These are phyloP conservation scores for Parachaetomium inaequale DNA, from an alignment of 495 filamentous ascomycete species.

Conservation along the genomic window DNA sequence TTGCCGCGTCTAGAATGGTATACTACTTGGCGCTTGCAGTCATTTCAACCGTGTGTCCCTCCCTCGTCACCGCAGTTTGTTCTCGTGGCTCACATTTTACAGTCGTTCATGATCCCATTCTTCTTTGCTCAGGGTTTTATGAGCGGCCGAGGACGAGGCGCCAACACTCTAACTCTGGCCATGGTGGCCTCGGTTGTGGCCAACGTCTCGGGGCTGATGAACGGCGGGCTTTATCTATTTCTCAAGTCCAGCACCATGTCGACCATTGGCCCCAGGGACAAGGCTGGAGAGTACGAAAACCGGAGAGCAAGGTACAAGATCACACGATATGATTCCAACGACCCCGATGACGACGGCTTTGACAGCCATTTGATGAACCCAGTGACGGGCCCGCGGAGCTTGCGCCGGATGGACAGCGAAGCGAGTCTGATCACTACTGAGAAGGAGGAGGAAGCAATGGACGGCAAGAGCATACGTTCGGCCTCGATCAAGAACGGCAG, in stretches of 20 bases:
- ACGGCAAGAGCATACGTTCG: slow-evolving; percentile 13
- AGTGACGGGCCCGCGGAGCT: slow-evolving; percentile 24
- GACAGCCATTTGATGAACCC: slow-evolving; percentile 35
- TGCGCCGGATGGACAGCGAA: slow-evolving; percentile 37
- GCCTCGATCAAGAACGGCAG: slow-evolving; percentile 19
- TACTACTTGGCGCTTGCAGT: slow-evolving; percentile 43
- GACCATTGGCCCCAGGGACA: slow-evolving; percentile 41
- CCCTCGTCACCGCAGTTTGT: background rate
- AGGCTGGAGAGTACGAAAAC: slow-evolving; percentile 41
- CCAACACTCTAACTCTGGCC: slow-evolving; percentile 35
- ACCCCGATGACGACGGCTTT: slow-evolving; percentile 23
- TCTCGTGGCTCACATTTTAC: slow-evolving; percentile 17
- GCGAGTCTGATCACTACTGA: slow-evolving; percentile 28
- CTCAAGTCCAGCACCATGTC: slow-evolving; percentile 44
- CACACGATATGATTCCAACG: slow-evolving; percentile 21
- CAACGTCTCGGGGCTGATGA: slow-evolving; percentile 48
- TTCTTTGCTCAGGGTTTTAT: slow-evolving; percentile 40
- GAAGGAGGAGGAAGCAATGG: slow-evolving; percentile 29
- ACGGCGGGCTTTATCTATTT: slow-evolving; percentile 47
- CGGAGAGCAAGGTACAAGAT: slow-evolving; percentile 35
- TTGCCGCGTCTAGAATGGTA: slow-evolving; percentile 46
- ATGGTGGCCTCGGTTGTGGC: slow-evolving; percentile 48
- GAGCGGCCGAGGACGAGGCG: slow-evolving; percentile 21
- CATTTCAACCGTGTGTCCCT: slow-evolving; percentile 40
- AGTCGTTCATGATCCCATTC: slow-evolving; percentile 44